Conservation (phyloP, 176 grass and related monocot species). For the Rhynchospora tenuis region DNA sequence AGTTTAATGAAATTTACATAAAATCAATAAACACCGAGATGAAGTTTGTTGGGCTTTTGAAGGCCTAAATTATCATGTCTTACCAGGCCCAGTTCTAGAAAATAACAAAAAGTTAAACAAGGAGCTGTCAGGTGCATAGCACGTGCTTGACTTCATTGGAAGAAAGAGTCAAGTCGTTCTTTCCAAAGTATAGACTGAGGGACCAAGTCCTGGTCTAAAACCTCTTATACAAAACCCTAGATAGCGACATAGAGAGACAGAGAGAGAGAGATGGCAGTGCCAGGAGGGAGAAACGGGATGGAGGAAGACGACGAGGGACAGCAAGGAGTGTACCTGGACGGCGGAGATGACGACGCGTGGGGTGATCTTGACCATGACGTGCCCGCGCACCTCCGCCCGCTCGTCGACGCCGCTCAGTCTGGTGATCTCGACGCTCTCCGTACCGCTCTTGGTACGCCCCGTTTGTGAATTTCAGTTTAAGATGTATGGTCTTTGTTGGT, state of each 20-base stretch:
- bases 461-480: neutral
- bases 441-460: slow-evolving; percentile 45
- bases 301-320: slow-evolving; percentile 30
- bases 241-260: neutral
- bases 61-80: neutral
- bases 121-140: neutral
- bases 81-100: neutral
- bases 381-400: slow-evolving; percentile 64
- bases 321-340: slow-evolving; percentile 20
- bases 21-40: neutral
- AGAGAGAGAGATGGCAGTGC: slow-evolving; percentile 42
- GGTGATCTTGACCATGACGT: slow-evolving; percentile 39
- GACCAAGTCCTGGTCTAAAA: neutral
- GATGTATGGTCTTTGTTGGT: neutral
- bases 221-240: neutral
- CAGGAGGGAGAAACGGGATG: slow-evolving; percentile 36
- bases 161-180: slow-evolving; percentile 16
- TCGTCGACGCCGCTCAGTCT: slow-evolving; percentile 64
- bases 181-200: neutral
- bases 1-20: neutral
- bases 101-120: too few relatives aligned
- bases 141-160: slow-evolving; percentile 2
- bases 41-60: neutral
- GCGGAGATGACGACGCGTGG: slow-evolving; percentile 39
- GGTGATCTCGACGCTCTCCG: slow-evolving; percentile 57